Base-by-base conservation (phyloP, 331 rosid genomes). In the Prunus yedoensis region DNA sequence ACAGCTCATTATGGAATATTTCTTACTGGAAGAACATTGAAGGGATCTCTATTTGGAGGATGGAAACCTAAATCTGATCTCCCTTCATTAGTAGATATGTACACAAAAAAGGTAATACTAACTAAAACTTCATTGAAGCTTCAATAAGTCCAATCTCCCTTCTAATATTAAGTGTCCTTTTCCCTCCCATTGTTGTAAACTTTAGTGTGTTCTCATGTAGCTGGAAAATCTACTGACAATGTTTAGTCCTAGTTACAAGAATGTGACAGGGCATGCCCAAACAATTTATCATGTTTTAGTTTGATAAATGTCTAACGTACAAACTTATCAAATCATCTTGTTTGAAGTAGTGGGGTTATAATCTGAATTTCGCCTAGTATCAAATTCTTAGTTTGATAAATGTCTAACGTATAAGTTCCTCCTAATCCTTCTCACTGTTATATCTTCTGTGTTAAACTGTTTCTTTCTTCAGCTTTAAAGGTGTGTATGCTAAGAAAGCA, bases 51-150 rank as follows among this genome's bases (percentile, higher is more conserved):
- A 59, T 90, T 88, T 84, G 99, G 99, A 73, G 99, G 99, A 79
- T 94, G 97, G 99, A 94, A 82, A 80, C 99, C 99, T 43, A 94
- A 94, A 87, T 86, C 99, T 59, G 92, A 92, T 81, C 88, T 94
- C 18, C 99, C 99, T 76, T 89, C 91, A 43, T 79, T 94, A 65
- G 91, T 94, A 27, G 97, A 92, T 74, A 92, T 90, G 89, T 94
- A 92, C 80, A 71, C 74, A 25, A 89, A 85, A 52, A 94, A 94
- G 97, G 99, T 92, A 83, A 84, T 28, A 10, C 17, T 11, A 23
- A 67, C 68, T 38, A 66, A 68, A 71, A 72, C 38, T 71, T 53
- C 64, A 69, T 8, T 35, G 11, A 32, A 12, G 8, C 74, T 51
- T 30, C 67, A 66, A 16, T 27, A 46, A 57, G 53, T 61, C 30